Conservation (phyloP, 2,329 filamentous ascomycete species). For the Exophiala spinifera region DNA sequence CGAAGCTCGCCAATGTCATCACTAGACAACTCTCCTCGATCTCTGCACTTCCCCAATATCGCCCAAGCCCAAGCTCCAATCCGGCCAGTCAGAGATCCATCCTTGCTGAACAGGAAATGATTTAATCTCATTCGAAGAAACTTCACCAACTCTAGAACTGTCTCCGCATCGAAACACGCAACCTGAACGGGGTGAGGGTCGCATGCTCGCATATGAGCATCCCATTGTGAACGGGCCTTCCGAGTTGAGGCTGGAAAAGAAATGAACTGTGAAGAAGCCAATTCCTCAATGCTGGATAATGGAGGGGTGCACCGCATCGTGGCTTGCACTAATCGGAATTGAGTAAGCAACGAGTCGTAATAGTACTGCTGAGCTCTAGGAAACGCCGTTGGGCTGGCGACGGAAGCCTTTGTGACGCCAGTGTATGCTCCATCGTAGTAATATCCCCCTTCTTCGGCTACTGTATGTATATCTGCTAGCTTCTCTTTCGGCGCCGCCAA, state of each 20-base stretch:
- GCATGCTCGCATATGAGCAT: slow-evolving; percentile 37
- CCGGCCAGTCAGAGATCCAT: slow-evolving; percentile 59
- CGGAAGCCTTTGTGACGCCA: slow-evolving; percentile 51
- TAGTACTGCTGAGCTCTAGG: slow-evolving; percentile 62
- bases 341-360: slow-evolving; percentile 61
- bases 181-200: slow-evolving; percentile 51
- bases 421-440: slow-evolving; percentile 79
- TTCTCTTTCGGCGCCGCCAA: slow-evolving; percentile 56
- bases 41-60: slow-evolving; percentile 70
- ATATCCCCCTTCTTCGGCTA: slow-evolving; percentile 47
- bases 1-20: slow-evolving; percentile 72
- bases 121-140: slow-evolving; percentile 57
- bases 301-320: slow-evolving; percentile 59
- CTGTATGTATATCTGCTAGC: slow-evolving; percentile 31
- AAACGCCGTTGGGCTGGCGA: slow-evolving; percentile 41
- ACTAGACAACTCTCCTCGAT: slow-evolving; percentile 70
- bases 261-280: slow-evolving; percentile 53
- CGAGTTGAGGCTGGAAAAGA: slow-evolving; percentile 54
- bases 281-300: slow-evolving; percentile 48
- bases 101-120: slow-evolving; percentile 61
- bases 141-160: slow-evolving; percentile 63
- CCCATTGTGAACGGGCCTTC: slow-evolving; percentile 57
- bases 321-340: slow-evolving; percentile 64
- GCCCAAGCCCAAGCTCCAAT: slow-evolving; percentile 85
- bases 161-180: slow-evolving; percentile 56